A percentile compares a stretch with the other conserved stretches of the same genome.
Conservation (phyloP, 352 stramenopile species). For the Pythium utonaiense region DNA sequence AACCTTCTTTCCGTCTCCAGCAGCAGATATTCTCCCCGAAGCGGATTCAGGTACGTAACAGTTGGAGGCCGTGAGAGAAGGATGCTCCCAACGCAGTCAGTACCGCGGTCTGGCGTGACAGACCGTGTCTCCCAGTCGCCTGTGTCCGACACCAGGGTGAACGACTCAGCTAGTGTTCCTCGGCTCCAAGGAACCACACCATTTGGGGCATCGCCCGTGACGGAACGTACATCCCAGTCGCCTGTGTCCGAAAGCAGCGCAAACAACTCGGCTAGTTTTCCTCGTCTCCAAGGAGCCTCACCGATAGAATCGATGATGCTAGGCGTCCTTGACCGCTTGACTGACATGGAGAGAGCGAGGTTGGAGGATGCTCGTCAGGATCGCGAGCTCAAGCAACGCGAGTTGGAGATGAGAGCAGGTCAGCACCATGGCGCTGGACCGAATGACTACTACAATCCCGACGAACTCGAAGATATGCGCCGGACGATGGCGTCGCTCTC, state of each 20-base stretch:
- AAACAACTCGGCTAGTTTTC: not conserved
- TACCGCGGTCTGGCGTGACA: no score
- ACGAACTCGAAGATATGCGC: not conserved
- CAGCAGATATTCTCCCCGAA: no score
- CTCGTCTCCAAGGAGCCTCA: not conserved
- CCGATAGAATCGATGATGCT: not conserved
- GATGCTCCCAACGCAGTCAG: no score
- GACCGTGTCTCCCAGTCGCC: not conserved
- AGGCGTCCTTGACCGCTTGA: conserved; percentile 5
- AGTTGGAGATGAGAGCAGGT: not conserved
- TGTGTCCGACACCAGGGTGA: not conserved
- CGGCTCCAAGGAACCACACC: not conserved
- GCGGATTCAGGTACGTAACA: no score
- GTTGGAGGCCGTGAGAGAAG: no score
- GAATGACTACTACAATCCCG: not conserved
- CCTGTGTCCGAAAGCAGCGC: not conserved
- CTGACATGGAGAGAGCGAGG: conserved; percentile 8
- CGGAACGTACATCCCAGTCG: not conserved
- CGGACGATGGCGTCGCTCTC: not conserved
- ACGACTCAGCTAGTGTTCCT: not conserved
- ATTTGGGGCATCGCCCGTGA: no score
- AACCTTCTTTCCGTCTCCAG: no score
- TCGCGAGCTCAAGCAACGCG: not conserved
- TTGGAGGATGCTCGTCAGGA: not conserved
- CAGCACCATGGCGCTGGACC: not conserved